Evolutionary conservation across 495 filamentous ascomycete genomes (phyloP), one percentile per base, ranked within the genome.

Genomic region (Aspergillus funiculosus): DNA sequence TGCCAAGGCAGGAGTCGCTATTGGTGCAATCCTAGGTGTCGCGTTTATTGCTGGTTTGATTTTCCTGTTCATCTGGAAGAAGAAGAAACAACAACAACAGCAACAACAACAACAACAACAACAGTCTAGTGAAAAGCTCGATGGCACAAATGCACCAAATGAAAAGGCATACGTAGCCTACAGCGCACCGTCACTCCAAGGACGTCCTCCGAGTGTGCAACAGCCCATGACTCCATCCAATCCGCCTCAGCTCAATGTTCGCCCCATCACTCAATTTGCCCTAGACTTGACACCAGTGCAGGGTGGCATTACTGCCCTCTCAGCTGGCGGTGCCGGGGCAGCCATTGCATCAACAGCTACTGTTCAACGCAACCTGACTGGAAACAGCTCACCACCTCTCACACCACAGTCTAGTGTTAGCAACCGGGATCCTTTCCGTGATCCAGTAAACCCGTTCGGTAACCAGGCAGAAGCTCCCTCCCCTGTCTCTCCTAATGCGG

Each of bases 191-290:
- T 60, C 56, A 32, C 62, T 67, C 31, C 63, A 64, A 6, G 62
- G 65, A 13, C 72, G 65, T 37, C 44, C 58, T 20, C 45, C 60
- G 9, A 59, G 55, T n/a, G 18, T 28, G 29, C 51, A 47, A 6
- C 43, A 51, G 19, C 36, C 43, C 1, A 35, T 34, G 40, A 22
- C 55, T 48, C 64, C 75, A 9, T 74, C 72, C 35, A 82, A 81
- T 13, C 86, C 91, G 3, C 90, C 92, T 5, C 80, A 81, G 42
- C 74, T 97, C 31, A 94, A 89, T 53, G 75, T 95, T 38, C 83
- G 88, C 27, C 92, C 90, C 0, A 78, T 94, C 24, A 91, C 89
- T 43, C 82, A 94, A 55, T 94, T 97, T 62, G 74, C 84, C 9
- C 89, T 89, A 6, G 82, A 78, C 48, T 70, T 89, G 63, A 43